Base-by-base conservation (phyloP, 2,329 filamentous ascomycete species). In the Eutypa lata region DNA sequence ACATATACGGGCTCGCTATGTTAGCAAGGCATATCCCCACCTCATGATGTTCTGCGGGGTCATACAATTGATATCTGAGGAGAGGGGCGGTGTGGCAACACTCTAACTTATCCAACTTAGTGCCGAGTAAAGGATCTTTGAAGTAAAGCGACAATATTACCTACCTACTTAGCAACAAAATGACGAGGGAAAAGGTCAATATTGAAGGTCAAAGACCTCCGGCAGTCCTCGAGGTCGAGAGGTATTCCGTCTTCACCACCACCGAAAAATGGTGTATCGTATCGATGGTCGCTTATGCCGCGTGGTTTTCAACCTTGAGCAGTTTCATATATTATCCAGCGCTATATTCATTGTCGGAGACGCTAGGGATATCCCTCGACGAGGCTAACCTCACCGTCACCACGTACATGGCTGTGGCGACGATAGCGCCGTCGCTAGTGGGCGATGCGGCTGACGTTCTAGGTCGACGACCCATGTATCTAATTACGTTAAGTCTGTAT, bases 291-390 rank as follows among this genome's bases (percentile, higher is more conserved):
- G 54, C 60, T 1, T 57, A 57, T 4, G 55, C 52, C 0, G 59
- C 53, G 22, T 43, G 57, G 43, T 57, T 61, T 21, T 61, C 57
- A 1, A 52, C 57, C 16, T 10, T 61, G 13, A 56, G 55, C 33
- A 53, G 57, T 19, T 50, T 52, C 8, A 56, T 64, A 6, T 63
- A 61, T 24, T 59, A 57, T 22, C 62, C 61, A 1, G 58, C 56
- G 3, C 48, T 62, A 7, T 51, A 53, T 4, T 40, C 52, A 2
- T 46, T 61, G 22, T 48, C 57, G 1, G 7, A 38, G 2, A 54
- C 56, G 37, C 53, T 64, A 0, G 44, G 52, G 14, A 53, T 59
- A 7, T 57, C 57, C 2, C 44, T 52, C 6, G 57, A 55, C 16
- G 37, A 51, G 8, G 54, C 61, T 37, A 61, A 64, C 19, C 22